These are phyloP conservation scores for Erodium trifolium DNA, from an alignment of 441 rosid genomes.

Conservation along the genomic window DNA sequence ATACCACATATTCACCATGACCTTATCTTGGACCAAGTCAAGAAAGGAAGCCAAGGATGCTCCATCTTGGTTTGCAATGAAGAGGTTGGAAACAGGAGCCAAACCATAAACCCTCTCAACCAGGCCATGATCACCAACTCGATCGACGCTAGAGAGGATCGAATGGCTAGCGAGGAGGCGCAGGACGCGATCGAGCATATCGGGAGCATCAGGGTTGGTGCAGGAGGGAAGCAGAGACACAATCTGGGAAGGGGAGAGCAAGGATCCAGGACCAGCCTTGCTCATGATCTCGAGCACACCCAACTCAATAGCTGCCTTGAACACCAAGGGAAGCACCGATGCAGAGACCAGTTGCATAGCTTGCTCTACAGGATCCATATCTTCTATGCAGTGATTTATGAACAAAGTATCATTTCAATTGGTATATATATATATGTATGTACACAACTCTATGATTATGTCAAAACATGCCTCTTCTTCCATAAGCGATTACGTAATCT, in stretches of 20 bases:
- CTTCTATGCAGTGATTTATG: neutral
- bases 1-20: constrained; percentile 29
- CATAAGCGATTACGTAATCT: neutral
- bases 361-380: neutral
- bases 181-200: constrained; percentile 33
- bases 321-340: constrained; percentile 41
- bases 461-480: neutral
- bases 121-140: constrained; percentile 15
- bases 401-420: neutral
- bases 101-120: constrained; percentile 28
- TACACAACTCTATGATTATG: neutral
- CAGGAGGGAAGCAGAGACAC: constrained; percentile 25
- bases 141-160: constrained; percentile 29
- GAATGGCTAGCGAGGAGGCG: constrained; percentile 38
- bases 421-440: neutral
- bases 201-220: constrained; percentile 22
- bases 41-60: constrained; percentile 26
- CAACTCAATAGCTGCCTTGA: constrained; percentile 28
- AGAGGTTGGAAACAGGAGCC: constrained; percentile 42
- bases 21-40: constrained; percentile 29
- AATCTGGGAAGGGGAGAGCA: constrained; percentile 34
- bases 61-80: constrained; percentile 26
- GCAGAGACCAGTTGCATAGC: constrained; percentile 29
- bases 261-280: constrained; percentile 25
- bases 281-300: constrained; percentile 35